Evolutionary conservation across 305 asterid genomes (phyloP).

Genomic region (Withania somnifera): DNA sequence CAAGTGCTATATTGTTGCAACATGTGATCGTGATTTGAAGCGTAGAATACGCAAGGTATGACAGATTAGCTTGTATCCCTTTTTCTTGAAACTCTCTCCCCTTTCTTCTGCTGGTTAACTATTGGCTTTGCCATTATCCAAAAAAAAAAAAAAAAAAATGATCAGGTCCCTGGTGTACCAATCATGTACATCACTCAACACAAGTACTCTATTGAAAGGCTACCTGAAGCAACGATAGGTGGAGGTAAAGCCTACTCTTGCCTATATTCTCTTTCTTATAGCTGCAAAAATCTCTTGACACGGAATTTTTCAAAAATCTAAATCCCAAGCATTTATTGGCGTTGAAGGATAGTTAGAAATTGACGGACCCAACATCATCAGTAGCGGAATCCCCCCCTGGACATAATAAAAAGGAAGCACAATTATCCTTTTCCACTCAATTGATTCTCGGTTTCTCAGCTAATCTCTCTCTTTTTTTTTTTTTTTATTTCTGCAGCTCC

Average conservation of each 20-base stretch:
- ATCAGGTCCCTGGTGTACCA: slow-evolving; percentile 92
- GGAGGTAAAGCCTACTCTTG: slow-evolving; percentile 49
- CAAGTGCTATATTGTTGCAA: slow-evolving; percentile 95
- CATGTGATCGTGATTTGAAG: slow-evolving; percentile 96
- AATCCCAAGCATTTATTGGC: background rate
- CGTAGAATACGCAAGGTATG: slow-evolving; percentile 94
- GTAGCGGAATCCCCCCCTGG: background rate
- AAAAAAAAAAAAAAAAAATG: background rate
- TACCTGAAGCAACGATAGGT: slow-evolving; percentile 94
- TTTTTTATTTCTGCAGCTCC: slow-evolving; percentile 55
- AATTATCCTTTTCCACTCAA: background rate
- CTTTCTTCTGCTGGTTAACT: background rate
- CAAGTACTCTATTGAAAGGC: slow-evolving; percentile 71
- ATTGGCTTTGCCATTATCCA: background rate
- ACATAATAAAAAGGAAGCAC: background rate
- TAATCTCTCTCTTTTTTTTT: background rate
- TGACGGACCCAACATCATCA: background rate
- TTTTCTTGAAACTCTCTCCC: background rate
- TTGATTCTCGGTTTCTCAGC: background rate
- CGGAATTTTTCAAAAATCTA: background rate
- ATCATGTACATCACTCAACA: slow-evolving; percentile 88
- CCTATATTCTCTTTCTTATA: background rate
- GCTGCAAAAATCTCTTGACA: background rate
- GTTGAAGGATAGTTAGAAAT: background rate
- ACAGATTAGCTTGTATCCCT: background rate